Percentiles rank a stretch among this genome's conserved stretches.
These are phyloP conservation scores for Boletus calvinii DNA, from an alignment of 1,284 basidiomycete genomes.

Conservation along the genomic window DNA sequence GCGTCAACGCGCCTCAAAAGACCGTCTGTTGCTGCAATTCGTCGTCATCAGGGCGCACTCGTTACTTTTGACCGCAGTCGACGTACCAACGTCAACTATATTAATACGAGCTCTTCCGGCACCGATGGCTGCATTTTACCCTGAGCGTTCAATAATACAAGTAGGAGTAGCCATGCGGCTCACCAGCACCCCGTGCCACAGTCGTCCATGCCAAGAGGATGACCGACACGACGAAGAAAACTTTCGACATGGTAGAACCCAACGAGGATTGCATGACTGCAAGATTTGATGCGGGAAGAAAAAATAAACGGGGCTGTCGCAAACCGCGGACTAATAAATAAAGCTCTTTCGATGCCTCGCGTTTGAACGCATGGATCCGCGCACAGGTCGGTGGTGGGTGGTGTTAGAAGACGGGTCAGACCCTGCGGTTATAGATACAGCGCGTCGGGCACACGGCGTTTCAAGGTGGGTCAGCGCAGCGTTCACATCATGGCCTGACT, in stretches of 20 bases:
- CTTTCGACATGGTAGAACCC: neutral
- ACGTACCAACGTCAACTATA: conserved; percentile 7
- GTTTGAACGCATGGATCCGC: neutral
- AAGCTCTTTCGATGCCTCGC: neutral
- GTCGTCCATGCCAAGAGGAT: conserved; percentile 7
- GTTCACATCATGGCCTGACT: neutral
- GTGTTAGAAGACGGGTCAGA: neutral
- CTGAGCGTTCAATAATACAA: neutral
- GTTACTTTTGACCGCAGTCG: neutral
- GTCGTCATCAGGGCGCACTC: neutral
- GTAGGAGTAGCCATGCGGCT: conserved; percentile 1
- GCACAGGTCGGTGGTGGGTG: neutral
- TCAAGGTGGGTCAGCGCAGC: conserved; percentile 3
- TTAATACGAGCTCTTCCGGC: neutral
- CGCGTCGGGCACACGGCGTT: neutral
- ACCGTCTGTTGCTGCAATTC: neutral
- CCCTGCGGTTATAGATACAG: neutral
- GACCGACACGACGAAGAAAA: neutral
- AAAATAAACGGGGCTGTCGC: neutral
- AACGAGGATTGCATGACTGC: conserved; percentile 6
- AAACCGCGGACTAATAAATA: neutral
- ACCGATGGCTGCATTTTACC: conserved; percentile 9
- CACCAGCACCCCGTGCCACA: conserved; percentile 16
- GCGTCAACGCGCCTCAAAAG: neutral
- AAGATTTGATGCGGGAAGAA: neutral